A percentile compares a stretch with the other conserved stretches of the same genome.
Evolutionary conservation across 441 rosid species (phyloP).

Genomic region (Biscutella laevigata): DNA sequence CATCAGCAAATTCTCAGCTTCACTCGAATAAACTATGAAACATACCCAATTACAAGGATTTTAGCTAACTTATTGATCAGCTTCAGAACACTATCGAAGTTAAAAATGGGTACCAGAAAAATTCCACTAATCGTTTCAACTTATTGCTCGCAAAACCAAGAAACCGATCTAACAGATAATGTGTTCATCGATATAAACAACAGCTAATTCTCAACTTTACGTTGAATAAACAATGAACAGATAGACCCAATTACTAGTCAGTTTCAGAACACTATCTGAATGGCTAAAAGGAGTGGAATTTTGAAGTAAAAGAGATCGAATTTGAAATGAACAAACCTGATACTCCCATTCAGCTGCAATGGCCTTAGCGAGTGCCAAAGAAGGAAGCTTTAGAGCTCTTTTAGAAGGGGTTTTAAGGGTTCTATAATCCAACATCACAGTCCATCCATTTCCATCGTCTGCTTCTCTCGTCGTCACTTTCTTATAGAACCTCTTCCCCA

Average conservation of each 20-base stretch:
- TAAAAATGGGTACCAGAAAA: too few species aligned
- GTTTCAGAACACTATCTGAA: neutral
- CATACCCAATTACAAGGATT: neutral
- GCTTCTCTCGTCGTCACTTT: constrained; percentile 77
- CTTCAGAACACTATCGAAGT: neutral
- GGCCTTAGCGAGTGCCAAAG: constrained; percentile 79
- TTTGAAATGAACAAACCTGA: constrained; percentile 43
- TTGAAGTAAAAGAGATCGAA: neutral
- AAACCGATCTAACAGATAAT: too few species aligned
- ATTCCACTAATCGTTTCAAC: too few species aligned
- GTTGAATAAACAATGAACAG: too few species aligned
- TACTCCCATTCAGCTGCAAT: constrained; percentile 94
- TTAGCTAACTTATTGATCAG: neutral
- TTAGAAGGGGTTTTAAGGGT: constrained; percentile 91
- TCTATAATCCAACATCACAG: constrained; percentile 91
- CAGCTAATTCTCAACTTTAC: too few species aligned
- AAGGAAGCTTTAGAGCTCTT: constrained; percentile 67
- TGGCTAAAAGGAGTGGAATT: neutral
- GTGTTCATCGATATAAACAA: too few species aligned
- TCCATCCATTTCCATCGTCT: constrained; percentile 89
- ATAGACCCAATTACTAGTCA: too few species aligned
- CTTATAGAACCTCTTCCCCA: constrained; percentile 75
- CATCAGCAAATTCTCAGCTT: neutral
- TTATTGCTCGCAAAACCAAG: too few species aligned
- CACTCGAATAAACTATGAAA: neutral